Conservation (phyloP, 805 yeast species). For the Komagataella kurtzmanii region DNA sequence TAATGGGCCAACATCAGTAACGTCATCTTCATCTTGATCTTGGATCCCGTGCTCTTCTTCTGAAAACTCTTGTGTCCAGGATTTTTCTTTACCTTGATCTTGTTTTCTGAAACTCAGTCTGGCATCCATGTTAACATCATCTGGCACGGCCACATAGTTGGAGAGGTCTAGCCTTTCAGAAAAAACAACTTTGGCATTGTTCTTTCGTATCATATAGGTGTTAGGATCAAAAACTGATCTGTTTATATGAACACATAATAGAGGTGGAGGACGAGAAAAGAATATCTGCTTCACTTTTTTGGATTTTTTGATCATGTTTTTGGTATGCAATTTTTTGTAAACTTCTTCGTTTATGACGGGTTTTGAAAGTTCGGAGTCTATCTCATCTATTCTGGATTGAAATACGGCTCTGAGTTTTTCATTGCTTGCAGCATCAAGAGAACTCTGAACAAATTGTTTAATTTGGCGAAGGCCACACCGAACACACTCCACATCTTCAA, state of each 20-base stretch:
- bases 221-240: slow-evolving; percentile 86
- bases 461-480: slow-evolving; percentile 72
- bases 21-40: not conserved
- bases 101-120: slow-evolving; percentile 59
- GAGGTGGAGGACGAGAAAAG: slow-evolving; percentile 71
- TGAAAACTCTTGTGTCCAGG: slow-evolving; percentile 3
- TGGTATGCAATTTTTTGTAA: slow-evolving; percentile 59
- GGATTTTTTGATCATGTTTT: slow-evolving; percentile 60
- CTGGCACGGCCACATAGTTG: slow-evolving; percentile 55
- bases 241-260: slow-evolving; percentile 77
- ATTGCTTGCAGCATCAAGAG: slow-evolving; percentile 13
- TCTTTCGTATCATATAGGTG: slow-evolving; percentile 74
- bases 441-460: slow-evolving; percentile 29
- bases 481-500: slow-evolving; percentile 90
- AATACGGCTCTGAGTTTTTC: slow-evolving; percentile 22
- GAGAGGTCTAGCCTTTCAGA: slow-evolving; percentile 56
- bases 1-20: slow-evolving; percentile 22
- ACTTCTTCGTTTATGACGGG: slow-evolving; percentile 71
- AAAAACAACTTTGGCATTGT: slow-evolving; percentile 70
- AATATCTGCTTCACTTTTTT: slow-evolving; percentile 76
- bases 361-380: slow-evolving; percentile 40
- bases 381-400: slow-evolving; percentile 29
- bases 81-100: slow-evolving; percentile 20
- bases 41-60: slow-evolving; percentile 1
- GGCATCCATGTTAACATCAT: slow-evolving; percentile 70